phyloP scores from a whole-genome alignment of 1,284 basidiomycete genomes.

The Melampsora larici-populina region DNA sequence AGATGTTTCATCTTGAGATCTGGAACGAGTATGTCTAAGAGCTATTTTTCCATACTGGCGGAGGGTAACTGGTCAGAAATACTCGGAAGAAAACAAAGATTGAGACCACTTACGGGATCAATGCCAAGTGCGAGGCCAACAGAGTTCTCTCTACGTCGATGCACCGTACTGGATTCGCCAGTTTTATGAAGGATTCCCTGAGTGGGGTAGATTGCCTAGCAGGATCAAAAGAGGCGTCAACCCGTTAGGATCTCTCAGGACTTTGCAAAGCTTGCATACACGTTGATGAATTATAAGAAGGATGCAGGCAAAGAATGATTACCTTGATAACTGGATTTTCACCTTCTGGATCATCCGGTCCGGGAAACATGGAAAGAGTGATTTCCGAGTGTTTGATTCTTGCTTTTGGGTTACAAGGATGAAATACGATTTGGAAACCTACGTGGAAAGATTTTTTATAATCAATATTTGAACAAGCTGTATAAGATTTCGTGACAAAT shows the following conservation, averaged over 20 bases:
- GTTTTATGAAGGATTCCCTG: slow-evolving; percentile 43
- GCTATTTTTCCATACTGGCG: slow-evolving; percentile 38
- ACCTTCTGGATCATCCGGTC: neutral
- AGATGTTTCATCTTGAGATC: slow-evolving; percentile 26
- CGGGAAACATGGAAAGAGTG: slow-evolving; percentile 25
- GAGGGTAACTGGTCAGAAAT: neutral
- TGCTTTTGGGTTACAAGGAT: slow-evolving; percentile 42
- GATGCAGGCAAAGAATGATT: neutral
- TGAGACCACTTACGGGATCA: slow-evolving; percentile 37
- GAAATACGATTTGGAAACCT: slow-evolving; percentile 43
- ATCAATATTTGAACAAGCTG: neutral
- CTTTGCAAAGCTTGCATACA: neutral
- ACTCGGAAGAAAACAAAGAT: neutral
- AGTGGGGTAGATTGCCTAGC: slow-evolving; percentile 43
- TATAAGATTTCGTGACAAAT: too few relatives aligned
- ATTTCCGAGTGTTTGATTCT: slow-evolving; percentile 44
- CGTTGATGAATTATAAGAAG: neutral
- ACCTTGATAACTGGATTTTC: slow-evolving; percentile 42
- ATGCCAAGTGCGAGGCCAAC: slow-evolving; percentile 40
- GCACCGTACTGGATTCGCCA: slow-evolving; percentile 31
- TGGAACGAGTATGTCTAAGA: slow-evolving; percentile 39
- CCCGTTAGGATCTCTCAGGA: too few relatives aligned
- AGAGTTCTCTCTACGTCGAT: slow-evolving; percentile 36
- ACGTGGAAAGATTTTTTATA: neutral
- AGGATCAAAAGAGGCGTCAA: neutral